phyloP scores from a whole-genome alignment of 345 rosid species.

The Anacardium occidentale region DNA sequence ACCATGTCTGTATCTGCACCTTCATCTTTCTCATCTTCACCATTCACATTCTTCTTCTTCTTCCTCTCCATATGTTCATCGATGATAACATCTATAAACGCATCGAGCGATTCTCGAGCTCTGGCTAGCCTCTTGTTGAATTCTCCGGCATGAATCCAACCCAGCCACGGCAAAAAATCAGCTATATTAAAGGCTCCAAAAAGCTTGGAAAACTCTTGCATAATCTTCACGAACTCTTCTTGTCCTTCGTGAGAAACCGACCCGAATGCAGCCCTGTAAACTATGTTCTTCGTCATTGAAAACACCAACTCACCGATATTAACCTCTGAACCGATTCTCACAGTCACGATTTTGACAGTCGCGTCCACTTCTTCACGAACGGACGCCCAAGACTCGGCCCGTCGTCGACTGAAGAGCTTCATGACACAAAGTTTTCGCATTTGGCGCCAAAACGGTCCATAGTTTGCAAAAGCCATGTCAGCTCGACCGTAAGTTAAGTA shows the following conservation, averaged over 20 bases:
- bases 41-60: slow-evolving; percentile 26
- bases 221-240: slow-evolving; percentile 60
- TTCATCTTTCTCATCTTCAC: slow-evolving; percentile 8
- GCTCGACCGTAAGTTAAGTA: slow-evolving; percentile 77
- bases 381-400: slow-evolving; percentile 89
- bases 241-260: slow-evolving; percentile 57
- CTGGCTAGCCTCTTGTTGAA: slow-evolving; percentile 48
- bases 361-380: slow-evolving; percentile 71
- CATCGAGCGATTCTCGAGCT: slow-evolving; percentile 62
- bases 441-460: slow-evolving; percentile 92
- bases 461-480: slow-evolving; percentile 93
- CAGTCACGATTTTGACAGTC: slow-evolving; percentile 37
- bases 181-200: slow-evolving; percentile 81
- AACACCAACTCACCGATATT: slow-evolving; percentile 75
- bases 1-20: slow-evolving; percentile 66
- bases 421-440: slow-evolving; percentile 83
- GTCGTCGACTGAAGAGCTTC: slow-evolving; percentile 78
- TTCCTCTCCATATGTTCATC: slow-evolving; percentile 66
- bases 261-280: slow-evolving; percentile 85
- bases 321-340: slow-evolving; percentile 39
- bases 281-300: slow-evolving; percentile 61
- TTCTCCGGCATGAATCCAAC: slow-evolving; percentile 54
- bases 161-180: slow-evolving; percentile 76
- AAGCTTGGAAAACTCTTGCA: slow-evolving; percentile 87
- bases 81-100: slow-evolving; percentile 69